Evolutionary conservation across 768 basidiomycete species (phyloP).

Genomic region (Leccinum subtestaceum): DNA sequence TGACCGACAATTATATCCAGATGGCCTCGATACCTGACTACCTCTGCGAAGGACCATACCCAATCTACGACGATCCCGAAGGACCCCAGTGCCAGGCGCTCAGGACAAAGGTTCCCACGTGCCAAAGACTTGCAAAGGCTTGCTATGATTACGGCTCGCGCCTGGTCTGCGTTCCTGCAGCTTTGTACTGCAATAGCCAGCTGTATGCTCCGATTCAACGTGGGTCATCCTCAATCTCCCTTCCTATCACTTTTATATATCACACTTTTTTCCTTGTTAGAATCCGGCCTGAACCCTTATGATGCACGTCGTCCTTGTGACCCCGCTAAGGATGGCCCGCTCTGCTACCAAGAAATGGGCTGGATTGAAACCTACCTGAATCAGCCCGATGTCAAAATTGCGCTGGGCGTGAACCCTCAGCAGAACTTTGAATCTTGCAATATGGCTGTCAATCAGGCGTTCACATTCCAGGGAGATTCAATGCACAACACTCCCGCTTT

Average conservation of each 20-base stretch:
- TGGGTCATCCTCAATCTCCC: constrained; percentile 33
- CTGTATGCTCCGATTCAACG: constrained; percentile 69
- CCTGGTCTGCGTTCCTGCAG: constrained; percentile 70
- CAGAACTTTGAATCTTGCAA: constrained; percentile 70
- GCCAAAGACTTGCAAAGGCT: constrained; percentile 66
- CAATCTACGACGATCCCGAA: constrained; percentile 69
- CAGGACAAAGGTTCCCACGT: constrained; percentile 63
- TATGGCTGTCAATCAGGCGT: constrained; percentile 76
- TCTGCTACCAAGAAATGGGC: constrained; percentile 76
- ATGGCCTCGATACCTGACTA: constrained; percentile 80
- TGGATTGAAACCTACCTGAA: constrained; percentile 94
- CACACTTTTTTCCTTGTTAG: constrained; percentile 31
- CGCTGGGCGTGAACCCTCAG: constrained; percentile 66
- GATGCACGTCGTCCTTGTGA: constrained; percentile 82
- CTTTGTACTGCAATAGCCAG: constrained; percentile 76
- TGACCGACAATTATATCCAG: constrained; percentile 82
- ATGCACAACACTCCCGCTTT: constrained; percentile 80
- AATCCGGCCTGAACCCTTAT: constrained; percentile 82
- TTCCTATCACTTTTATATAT: neutral
- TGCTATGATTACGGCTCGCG: constrained; percentile 65
- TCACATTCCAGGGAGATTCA: constrained; percentile 79
- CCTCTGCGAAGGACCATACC: constrained; percentile 78
- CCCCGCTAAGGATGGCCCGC: constrained; percentile 58
- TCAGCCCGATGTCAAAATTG: constrained; percentile 67
- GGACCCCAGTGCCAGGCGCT: constrained; percentile 66